phyloP scores from a whole-genome alignment of 2,329 filamentous ascomycete genomes.

The Neonectria coccinea region DNA sequence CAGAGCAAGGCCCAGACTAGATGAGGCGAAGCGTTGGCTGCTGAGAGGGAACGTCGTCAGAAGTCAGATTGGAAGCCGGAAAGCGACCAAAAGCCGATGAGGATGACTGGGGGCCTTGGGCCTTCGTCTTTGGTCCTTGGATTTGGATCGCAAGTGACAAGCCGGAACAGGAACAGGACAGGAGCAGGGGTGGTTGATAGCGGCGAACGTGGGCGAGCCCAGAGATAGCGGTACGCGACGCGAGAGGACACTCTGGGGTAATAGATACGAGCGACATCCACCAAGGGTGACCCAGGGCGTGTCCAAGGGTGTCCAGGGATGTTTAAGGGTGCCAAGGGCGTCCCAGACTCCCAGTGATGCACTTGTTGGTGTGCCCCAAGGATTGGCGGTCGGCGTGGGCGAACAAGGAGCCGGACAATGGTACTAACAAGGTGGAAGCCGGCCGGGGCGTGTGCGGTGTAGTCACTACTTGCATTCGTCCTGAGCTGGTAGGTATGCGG shows the following conservation, averaged over 20 bases:
- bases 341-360: background rate
- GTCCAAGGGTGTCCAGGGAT: constrained; percentile 15
- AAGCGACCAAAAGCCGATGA: constrained; percentile 33
- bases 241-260: constrained; percentile 45
- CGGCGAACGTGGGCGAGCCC: constrained; percentile 32
- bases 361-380: constrained; percentile 4
- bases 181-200: constrained; percentile 42
- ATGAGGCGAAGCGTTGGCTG: constrained; percentile 28
- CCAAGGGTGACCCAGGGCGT: constrained; percentile 27
- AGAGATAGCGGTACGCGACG: constrained; percentile 46
- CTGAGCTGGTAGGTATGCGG: constrained; percentile 10
- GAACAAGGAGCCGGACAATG: constrained; percentile 23
- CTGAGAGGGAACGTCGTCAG: constrained; percentile 10
- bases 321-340: constrained; percentile 5
- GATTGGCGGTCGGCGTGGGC: constrained; percentile 18
- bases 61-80: constrained; percentile 16
- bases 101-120: constrained; percentile 27
- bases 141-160: constrained; percentile 39
- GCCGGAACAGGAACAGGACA: constrained; percentile 32
- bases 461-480: background rate
- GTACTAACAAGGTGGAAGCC: constrained; percentile 1
- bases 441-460: constrained; percentile 1
- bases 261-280: constrained; percentile 44
- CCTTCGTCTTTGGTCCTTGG: constrained; percentile 13
- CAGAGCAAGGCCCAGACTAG: constrained; percentile 18